Evolutionary conservation across 1,284 basidiomycete species (phyloP).

Genomic region (Moniliophthora roreri): DNA sequence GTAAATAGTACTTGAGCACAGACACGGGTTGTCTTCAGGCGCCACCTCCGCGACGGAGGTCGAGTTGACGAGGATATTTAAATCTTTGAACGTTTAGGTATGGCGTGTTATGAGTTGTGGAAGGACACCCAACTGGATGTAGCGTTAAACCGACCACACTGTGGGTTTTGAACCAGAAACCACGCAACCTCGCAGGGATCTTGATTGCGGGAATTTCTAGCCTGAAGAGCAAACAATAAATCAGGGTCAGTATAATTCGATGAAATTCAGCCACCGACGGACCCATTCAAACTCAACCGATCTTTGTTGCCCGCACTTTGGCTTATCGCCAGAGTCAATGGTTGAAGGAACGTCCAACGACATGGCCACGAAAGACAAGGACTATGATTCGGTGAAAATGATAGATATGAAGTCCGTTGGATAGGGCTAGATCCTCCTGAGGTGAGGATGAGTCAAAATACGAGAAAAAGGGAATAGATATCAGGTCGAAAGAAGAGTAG

Average conservation of each 20-base stretch:
- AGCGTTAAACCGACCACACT: neutral
- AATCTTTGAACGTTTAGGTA: neutral
- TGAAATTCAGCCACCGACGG: no score
- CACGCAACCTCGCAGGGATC: neutral
- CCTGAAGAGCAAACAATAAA: neutral
- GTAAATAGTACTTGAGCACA: constrained; percentile 22
- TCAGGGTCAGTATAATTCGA: neutral
- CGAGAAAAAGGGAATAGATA: no score
- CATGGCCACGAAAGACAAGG: no score
- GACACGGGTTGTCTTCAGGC: neutral
- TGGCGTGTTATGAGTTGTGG: neutral
- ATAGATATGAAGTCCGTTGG: no score
- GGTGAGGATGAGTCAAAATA: no score
- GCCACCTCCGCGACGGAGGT: neutral
- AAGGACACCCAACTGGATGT: neutral
- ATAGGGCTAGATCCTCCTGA: no score
- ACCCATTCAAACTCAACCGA: no score
- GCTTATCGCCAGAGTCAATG: no score
- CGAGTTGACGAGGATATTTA: neutral
- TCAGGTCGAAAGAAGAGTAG: no score
- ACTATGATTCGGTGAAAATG: no score
- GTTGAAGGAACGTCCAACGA: no score
- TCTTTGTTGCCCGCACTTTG: no score
- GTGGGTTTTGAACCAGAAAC: neutral
- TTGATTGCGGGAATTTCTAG: neutral